Evolutionary conservation across 805 yeast species (phyloP).

Genomic region (Candida hungchunana): DNA sequence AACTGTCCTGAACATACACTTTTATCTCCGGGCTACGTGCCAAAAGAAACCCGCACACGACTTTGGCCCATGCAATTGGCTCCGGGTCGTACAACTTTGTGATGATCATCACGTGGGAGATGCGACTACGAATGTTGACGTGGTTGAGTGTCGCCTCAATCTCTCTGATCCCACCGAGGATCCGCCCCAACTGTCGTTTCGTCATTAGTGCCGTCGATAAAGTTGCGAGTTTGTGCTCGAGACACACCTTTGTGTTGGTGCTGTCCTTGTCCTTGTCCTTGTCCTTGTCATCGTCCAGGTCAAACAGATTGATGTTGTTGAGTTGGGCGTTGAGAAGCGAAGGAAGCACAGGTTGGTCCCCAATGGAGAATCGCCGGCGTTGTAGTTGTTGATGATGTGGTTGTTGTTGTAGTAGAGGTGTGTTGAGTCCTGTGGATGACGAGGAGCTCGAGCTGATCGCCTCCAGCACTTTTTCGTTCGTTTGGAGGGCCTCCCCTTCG

Average conservation of each 20-base stretch:
- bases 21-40: conserved; percentile 15
- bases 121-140: conserved; percentile 26
- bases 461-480: conserved; percentile 21
- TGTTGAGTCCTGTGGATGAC: conserved; percentile 7
- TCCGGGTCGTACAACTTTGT: conserved; percentile 30
- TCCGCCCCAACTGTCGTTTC: conserved; percentile 24
- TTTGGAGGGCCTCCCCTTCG: conserved; percentile 5
- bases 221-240: conserved; percentile 15
- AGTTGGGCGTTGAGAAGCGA: conserved; percentile 26
- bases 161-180: conserved; percentile 28
- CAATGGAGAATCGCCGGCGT: conserved; percentile 19
- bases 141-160: conserved; percentile 28
- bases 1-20: conserved; percentile 21
- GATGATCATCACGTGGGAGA: conserved; percentile 26
- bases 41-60: conserved; percentile 22
- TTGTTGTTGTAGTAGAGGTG: conserved; percentile 10
- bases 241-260: conserved; percentile 8
- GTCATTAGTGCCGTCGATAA: conserved; percentile 24
- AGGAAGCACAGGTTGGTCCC: conserved; percentile 23
- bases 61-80: conserved; percentile 27
- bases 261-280: conserved; percentile 8
- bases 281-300: conserved; percentile 12
- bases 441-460: conserved; percentile 13
- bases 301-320: conserved; percentile 24
- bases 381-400: too few species aligned